These are phyloP conservation scores for Gracilariopsis chorda DNA, from an alignment of 23 red algal species.

Conservation along the genomic window DNA sequence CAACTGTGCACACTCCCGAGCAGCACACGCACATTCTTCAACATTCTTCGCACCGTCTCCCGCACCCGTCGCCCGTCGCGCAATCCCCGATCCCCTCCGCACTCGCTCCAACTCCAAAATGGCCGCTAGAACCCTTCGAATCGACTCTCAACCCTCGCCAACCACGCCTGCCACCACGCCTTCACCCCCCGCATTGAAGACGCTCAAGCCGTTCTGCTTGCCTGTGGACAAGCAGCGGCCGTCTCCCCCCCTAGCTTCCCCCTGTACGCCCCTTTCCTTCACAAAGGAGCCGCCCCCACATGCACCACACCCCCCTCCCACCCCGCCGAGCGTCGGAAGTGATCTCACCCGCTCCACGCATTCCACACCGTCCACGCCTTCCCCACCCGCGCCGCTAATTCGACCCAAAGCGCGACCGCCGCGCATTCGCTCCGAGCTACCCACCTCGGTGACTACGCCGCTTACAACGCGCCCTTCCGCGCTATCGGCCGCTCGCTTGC, in stretches of 20 bases:
- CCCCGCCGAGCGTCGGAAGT: not conserved
- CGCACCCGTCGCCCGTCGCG: no score
- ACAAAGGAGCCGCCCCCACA: not conserved
- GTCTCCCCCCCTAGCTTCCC: not conserved
- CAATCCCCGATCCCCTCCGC: no score
- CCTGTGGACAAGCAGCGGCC: not conserved
- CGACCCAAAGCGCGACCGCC: slow-evolving; percentile 29
- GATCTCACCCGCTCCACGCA: slow-evolving; percentile 33
- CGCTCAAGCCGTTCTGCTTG: slow-evolving; percentile 6
- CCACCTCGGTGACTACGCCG: not conserved
- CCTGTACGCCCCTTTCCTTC: not conserved
- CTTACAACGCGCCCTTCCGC: slow-evolving; percentile 8
- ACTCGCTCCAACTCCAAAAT: no score
- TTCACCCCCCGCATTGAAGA: not conserved
- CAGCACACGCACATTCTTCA: no score
- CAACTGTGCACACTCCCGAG: no score
- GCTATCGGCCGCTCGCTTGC: not conserved
- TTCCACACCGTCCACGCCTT: slow-evolving; percentile 46
- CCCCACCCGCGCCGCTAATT: slow-evolving; percentile 20
- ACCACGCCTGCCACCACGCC: not conserved
- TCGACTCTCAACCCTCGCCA: no score
- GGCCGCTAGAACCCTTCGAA: no score
- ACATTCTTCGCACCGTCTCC: no score
- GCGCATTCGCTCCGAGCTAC: slow-evolving; percentile 17
- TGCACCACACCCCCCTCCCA: not conserved